These are phyloP conservation scores for Malassezia globosa DNA, from an alignment of 1,284 basidiomycete genomes.

Conservation along the genomic window DNA sequence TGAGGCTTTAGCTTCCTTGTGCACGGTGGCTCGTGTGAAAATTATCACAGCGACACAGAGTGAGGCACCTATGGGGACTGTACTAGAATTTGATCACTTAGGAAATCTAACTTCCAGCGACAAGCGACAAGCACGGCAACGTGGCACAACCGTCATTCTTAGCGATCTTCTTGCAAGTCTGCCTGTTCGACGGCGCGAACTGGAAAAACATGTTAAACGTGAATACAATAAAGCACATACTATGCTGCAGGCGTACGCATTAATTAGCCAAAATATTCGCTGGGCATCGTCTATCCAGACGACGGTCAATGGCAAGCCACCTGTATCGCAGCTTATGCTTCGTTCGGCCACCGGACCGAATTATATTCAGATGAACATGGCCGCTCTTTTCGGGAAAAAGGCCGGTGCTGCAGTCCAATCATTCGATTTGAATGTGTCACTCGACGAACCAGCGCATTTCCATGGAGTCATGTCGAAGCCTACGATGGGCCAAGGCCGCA, in stretches of 20 bases:
- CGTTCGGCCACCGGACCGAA: conserved; percentile 44
- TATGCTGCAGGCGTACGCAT: conserved; percentile 75
- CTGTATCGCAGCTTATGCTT: conserved; percentile 52
- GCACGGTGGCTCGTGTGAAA: conserved; percentile 60
- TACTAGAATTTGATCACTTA: conserved; percentile 27
- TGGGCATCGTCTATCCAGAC: conserved; percentile 56
- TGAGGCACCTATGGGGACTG: conserved; percentile 38
- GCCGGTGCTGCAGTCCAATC: conserved; percentile 64
- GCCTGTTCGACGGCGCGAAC: conserved; percentile 82
- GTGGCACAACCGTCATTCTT: conserved; percentile 74
- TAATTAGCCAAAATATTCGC: conserved; percentile 61
- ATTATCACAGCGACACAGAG: conserved; percentile 36
- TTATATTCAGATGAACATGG: conserved; percentile 57
- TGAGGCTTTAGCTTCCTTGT: conserved; percentile 85
- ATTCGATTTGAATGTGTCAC: conserved; percentile 52
- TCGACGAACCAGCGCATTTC: background rate
- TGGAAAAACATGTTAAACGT: conserved; percentile 76
- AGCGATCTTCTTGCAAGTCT: conserved; percentile 66
- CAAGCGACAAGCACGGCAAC: conserved; percentile 58
- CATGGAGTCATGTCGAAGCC: conserved; percentile 72
- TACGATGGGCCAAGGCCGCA: conserved; percentile 56
- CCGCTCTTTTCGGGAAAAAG: conserved; percentile 74
- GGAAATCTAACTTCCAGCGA: conserved; percentile 30
- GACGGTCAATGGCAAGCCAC: background rate
- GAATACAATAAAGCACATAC: conserved; percentile 76